Evolutionary conservation across 768 basidiomycete genomes (phyloP).

Genomic region (Tylopilus intermedius): DNA sequence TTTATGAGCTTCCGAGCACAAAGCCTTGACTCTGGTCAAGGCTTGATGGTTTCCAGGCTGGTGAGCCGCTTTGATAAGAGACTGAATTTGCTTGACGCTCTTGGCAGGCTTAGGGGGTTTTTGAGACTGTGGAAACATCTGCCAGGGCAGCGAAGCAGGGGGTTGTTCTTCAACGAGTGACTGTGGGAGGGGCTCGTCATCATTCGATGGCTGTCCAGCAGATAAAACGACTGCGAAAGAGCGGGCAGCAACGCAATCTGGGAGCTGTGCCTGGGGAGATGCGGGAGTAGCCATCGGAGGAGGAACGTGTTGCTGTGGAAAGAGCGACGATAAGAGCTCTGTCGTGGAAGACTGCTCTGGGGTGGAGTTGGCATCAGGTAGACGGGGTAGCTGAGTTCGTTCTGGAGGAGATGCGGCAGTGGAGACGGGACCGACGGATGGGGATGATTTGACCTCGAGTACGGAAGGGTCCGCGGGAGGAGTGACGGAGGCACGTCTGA

Average conservation of each 20-base stretch:
- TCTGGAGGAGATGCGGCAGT: slow-evolving; percentile 2
- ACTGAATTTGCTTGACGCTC: slow-evolving; percentile 38
- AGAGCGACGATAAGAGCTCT: slow-evolving; percentile 18
- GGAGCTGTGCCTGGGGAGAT: slow-evolving; percentile 32
- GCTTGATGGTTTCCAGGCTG: slow-evolving; percentile 39
- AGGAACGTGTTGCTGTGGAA: slow-evolving; percentile 17
- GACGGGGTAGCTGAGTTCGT: slow-evolving; percentile 8
- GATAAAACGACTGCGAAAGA: slow-evolving; percentile 32
- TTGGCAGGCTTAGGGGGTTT: slow-evolving; percentile 28
- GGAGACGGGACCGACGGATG: slow-evolving; percentile 1
- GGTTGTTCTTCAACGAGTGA: slow-evolving; percentile 21
- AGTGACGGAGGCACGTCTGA: slow-evolving; percentile 5
- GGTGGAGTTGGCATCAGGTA: slow-evolving; percentile 3
- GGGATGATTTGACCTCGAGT: not conserved
- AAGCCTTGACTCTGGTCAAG: slow-evolving; percentile 38
- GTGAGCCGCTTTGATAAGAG: slow-evolving; percentile 40
- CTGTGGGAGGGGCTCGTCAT: slow-evolving; percentile 24
- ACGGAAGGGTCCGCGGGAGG: not conserved
- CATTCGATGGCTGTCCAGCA: slow-evolving; percentile 23
- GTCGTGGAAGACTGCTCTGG: slow-evolving; percentile 6
- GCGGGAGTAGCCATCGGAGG: slow-evolving; percentile 29
- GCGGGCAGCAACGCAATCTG: slow-evolving; percentile 32
- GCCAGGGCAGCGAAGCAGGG: slow-evolving; percentile 21
- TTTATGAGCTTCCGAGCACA: slow-evolving; percentile 42
- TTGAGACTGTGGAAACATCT: slow-evolving; percentile 11